These are phyloP conservation scores for Porphyra umbilicalis DNA, from an alignment of 31 red algal genomes.

Conservation along the genomic window DNA sequence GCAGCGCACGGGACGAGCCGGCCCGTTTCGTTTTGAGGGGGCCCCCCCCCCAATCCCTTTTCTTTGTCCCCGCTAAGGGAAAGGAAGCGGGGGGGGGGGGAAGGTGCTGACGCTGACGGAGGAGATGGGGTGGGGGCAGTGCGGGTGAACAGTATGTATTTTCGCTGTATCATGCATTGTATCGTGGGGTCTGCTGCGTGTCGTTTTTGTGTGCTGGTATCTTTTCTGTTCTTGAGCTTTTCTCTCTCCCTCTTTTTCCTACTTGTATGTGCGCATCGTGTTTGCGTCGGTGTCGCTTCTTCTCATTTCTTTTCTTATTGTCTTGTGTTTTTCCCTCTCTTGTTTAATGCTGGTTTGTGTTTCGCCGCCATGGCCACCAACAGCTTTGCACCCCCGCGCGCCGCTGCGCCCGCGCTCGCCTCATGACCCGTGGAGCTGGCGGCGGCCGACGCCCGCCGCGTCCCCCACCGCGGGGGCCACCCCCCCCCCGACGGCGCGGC, in stretches of 20 bases:
- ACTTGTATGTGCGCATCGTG: not conserved
- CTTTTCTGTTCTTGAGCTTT: not conserved
- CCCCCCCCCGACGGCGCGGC: not conserved
- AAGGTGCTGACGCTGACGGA: not conserved
- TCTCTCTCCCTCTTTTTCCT: not conserved
- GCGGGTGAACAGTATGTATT: not conserved
- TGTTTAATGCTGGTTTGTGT: not conserved
- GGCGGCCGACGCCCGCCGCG: not conserved
- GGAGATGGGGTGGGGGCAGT: not conserved
- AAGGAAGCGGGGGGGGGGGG: not conserved
- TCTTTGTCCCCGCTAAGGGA: no score
- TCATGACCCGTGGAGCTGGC: not conserved
- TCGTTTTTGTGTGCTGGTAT: not conserved
- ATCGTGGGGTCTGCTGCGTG: not conserved
- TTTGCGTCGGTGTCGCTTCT: not conserved
- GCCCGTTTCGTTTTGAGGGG: not conserved
- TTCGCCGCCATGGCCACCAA: not conserved
- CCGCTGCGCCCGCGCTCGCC: no score
- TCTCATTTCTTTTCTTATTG: not conserved
- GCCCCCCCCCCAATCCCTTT: not conserved
- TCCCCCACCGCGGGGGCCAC: not conserved
- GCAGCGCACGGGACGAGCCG: not conserved
- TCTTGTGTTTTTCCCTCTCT: not conserved
- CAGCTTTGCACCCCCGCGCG: no score
- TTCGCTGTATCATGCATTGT: not conserved